Conservation (phyloP, 371 early-diverging fungal genomes). For the Coemansia sp. region DNA sequence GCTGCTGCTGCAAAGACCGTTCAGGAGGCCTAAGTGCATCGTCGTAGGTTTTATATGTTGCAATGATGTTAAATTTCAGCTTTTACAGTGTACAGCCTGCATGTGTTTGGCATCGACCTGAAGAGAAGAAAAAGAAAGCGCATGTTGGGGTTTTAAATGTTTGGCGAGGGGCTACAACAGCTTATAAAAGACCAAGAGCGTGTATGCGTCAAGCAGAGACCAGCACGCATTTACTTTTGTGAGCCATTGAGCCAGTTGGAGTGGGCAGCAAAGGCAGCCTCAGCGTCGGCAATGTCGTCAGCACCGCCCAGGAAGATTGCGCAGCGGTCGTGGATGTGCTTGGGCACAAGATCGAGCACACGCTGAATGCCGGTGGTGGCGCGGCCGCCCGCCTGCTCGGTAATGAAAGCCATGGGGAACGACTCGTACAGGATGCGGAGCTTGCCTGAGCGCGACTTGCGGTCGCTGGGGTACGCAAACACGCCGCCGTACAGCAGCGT, state of each 20-base stretch:
- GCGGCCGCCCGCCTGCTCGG: slow-evolving; percentile 95
- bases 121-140: slow-evolving; percentile 52
- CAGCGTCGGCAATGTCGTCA: slow-evolving; percentile 74
- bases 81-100: slow-evolving; percentile 47
- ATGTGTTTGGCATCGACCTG: slow-evolving; percentile 71
- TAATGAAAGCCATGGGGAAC: slow-evolving; percentile 95
- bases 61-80: background rate
- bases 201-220: background rate
- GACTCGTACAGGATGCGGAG: slow-evolving; percentile 96
- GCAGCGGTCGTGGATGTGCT: slow-evolving; percentile 86
- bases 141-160: background rate
- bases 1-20: slow-evolving; percentile 56
- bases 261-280: slow-evolving; percentile 44
- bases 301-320: slow-evolving; percentile 90
- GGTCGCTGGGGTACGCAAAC: slow-evolving; percentile 83
- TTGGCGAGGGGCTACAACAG: background rate
- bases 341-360: slow-evolving; percentile 86
- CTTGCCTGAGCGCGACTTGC: slow-evolving; percentile 89
- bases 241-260: slow-evolving; percentile 45
- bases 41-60: background rate
- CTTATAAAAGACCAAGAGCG: background rate
- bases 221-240: slow-evolving; percentile 14
- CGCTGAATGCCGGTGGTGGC: slow-evolving; percentile 81
- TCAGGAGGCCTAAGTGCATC: slow-evolving; percentile 26
- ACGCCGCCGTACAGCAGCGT: slow-evolving; percentile 94